These are phyloP conservation scores for Trichoderma sp. DNA, from an alignment of 2,329 filamentous ascomycete genomes.

Conservation along the genomic window DNA sequence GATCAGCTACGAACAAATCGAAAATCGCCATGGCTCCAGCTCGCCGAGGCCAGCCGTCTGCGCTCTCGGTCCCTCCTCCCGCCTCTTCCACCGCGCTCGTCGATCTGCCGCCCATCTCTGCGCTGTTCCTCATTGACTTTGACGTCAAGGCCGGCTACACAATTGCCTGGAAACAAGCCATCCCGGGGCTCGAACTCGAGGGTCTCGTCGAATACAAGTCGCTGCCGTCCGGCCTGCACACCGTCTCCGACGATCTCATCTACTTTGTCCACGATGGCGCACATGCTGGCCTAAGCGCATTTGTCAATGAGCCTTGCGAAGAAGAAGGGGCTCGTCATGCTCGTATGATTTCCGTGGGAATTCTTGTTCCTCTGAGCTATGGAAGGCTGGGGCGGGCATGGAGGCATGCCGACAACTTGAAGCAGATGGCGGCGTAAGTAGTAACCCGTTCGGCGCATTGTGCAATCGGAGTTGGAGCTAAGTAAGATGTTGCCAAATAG, in stretches of 20 bases:
- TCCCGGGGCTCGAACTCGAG: conserved; percentile 72
- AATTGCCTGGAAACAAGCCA: conserved; percentile 80
- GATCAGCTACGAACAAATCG: conserved; percentile 26
- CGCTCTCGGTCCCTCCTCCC: conserved; percentile 41
- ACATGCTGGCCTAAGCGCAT: conserved; percentile 88
- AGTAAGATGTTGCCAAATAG: conserved; percentile 38
- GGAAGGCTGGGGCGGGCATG: conserved; percentile 85
- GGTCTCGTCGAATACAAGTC: conserved; percentile 95
- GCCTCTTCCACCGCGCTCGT: conserved; percentile 36
- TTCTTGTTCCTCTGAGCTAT: conserved; percentile 81
- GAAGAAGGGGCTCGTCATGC: conserved; percentile 80
- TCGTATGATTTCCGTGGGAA: conserved; percentile 87
- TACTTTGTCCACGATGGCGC: conserved; percentile 86
- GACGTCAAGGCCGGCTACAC: conserved; percentile 92
- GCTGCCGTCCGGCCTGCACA: conserved; percentile 88
- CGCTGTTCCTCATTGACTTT: conserved; percentile 86
- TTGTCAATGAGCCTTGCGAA: conserved; percentile 79
- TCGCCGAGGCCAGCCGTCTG: conserved; percentile 43
- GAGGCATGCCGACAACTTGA: conserved; percentile 78
- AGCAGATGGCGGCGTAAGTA: conserved; percentile 69
- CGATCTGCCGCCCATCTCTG: conserved; percentile 56
- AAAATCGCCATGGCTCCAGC: conserved; percentile 42
- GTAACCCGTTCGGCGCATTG: background rate
- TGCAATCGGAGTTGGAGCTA: conserved; percentile 27
- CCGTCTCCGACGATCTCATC: conserved; percentile 82